Base-by-base conservation (phyloP, 345 rosid genomes). In the Erucastrum elatum region DNA sequence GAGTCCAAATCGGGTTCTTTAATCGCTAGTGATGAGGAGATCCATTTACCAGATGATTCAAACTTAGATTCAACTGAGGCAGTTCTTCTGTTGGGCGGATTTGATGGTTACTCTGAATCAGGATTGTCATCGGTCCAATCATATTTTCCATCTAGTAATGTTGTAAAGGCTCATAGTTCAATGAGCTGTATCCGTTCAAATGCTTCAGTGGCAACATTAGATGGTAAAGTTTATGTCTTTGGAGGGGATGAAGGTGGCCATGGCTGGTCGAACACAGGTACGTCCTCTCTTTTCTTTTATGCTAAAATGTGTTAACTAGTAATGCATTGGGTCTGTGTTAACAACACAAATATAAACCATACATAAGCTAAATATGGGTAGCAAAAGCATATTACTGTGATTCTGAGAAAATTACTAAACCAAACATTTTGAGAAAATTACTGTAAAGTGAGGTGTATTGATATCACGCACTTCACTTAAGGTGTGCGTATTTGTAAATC, bases 241-340 rank as follows among this genome's bases (percentile, higher is more conserved):
- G 98, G 96, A 75, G 98, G 98, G 68, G 98, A 93, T 66, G 89
- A 82, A 41, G 74, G 84, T 81, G 93, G 83, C 66, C 11, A 39
- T 53, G 66, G 66, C 71, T 93, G 93, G 91, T 68, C 80, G 41
- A 78, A 91, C 78, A 84, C 89, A 88, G 94, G 96, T 93, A 85
- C 39, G 67, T 29, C 72, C 30, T 41, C 31, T 72, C n/a, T n/a
- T n/a, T n/a, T n/a, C n/a, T n/a, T n/a, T n/a, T n/a, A n/a, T n/a
- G 8, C 17, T 34, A 53, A 60, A 9, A 58, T 29, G 27, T 26
- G 61, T 31, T 26, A 15, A 41, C 41, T 67, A 4, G 60, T 33
- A 31, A 49, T 59, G 31, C 44, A 25, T 6, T 70, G 62, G 60
- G 63, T 72, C 68, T 39, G 55, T 67, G n/a, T n/a, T n/a, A n/a